Evolutionary conservation across 1,139 yeast species (phyloP).

Genomic region (Candida mesenterica): DNA sequence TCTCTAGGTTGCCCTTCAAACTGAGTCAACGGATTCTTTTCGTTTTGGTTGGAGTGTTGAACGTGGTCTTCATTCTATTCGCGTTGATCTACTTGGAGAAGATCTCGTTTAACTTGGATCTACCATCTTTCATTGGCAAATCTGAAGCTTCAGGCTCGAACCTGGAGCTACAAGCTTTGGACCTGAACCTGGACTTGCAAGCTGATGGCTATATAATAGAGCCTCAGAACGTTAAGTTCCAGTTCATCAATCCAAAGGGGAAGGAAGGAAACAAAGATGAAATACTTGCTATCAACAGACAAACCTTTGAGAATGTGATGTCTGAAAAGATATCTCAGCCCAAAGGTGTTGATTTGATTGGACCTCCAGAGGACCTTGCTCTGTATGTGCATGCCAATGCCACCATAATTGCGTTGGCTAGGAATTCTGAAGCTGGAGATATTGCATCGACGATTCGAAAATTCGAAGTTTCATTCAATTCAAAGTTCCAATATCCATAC

Average conservation of each 20-base stretch:
- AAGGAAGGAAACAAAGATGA: slow-evolving; percentile 28
- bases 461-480: slow-evolving; percentile 65
- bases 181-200: background rate
- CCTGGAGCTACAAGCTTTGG: background rate
- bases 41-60: slow-evolving; percentile 1
- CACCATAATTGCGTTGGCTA: slow-evolving; percentile 67
- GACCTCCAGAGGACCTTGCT: slow-evolving; percentile 26
- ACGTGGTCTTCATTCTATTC: background rate
- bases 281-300: slow-evolving; percentile 32
- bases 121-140: no score
- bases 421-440: slow-evolving; percentile 56
- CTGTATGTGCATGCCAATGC: slow-evolving; percentile 60
- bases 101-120: no score
- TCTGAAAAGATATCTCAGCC: slow-evolving; percentile 45
- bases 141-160: background rate
- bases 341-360: slow-evolving; percentile 41
- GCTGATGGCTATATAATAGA: slow-evolving; percentile 13
- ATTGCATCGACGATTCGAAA: slow-evolving; percentile 53
- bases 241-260: slow-evolving; percentile 29
- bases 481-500: slow-evolving; percentile 73
- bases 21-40: background rate
- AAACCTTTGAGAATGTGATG: slow-evolving; percentile 33
- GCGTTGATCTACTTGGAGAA: slow-evolving; percentile 2
- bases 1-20: no score
- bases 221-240: slow-evolving; percentile 32